Base-by-base conservation (phyloP, 1,139 yeast species). In the Kodamaea plutei region DNA sequence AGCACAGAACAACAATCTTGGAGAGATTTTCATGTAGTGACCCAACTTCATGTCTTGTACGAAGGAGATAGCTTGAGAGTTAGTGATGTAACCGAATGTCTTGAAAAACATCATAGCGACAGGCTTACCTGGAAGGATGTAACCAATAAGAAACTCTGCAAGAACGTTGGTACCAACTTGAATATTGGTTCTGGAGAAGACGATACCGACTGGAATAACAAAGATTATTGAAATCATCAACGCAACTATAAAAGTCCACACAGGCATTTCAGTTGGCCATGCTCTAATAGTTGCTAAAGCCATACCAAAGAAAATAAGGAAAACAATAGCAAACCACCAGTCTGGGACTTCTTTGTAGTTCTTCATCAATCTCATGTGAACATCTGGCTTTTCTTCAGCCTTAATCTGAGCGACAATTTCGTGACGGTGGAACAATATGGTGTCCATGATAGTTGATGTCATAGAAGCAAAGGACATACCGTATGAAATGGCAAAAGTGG, bases 311-410 rank as follows among this genome's bases (percentile, higher is more conserved):
- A 64, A 62, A 16, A 54, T 40, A 11, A 65, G 40, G 47, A 46
- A 72, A 5, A 75, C 62, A 19, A 68, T 45, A 1, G 48, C 50
- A 46, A 63, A 81, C 82, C 84, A 76, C 84, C 85, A 78, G 37
- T 70, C 76, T 18, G 88, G 88, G 18, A 72, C 76, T 41, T 73
- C 77, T 29, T 60, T 68, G 54, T 79, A 81, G 23, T 48, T 45
- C 39, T 55, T 51, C 52, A 59, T 58, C 28, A 59, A 46, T 34
- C 72, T 52, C 38, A 54, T 50, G 45, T 64, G 72, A 23, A 65
- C 59, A 38, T 65, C 72, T 22, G 53, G 51, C 6, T 64, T 64
- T 10, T 61, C 61, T 2, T 54, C 40, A 34, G 55, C 45, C 30
- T 33, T 53, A 16, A 61, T 34, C 20, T 53, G 54, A 15, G 39